Base-by-base conservation (phyloP, 2,329 filamentous ascomycete genomes). In the Scleromitrula shiraiana region DNA sequence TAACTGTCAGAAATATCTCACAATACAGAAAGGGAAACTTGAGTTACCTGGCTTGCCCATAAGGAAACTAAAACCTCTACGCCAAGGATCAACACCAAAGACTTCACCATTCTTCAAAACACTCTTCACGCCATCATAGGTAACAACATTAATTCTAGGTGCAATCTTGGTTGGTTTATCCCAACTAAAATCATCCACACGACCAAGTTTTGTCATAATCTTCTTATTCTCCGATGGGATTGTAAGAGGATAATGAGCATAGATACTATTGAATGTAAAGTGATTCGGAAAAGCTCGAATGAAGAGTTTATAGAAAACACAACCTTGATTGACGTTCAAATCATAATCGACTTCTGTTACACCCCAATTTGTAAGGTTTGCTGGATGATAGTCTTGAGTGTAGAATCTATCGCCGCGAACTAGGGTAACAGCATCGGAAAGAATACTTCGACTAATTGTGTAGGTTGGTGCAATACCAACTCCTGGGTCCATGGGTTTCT, bases 291-390 rank as follows among this genome's bases (percentile, higher is more conserved):
- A 87, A 1, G 85, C 84, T 7, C 83, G 77, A 27, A 85, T 70
- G 63, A 89, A 83, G 22, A 94, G 74, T 70, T 91, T 91, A 71
- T 89, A 88, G 67, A 90, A 88, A 17, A 88, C 78, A 55, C 85
- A 89, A 43, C 87, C 88, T 76, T 78, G 27, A 81, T 53, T 50
- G 6, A 55, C 52, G 4, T 41, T 35, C 7, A 51, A 67, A 56
- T 93, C 85, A 45, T 82, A 85, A 12, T 84, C 73, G 2, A 76
- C 83, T 61, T 88, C 83, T 45, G 80, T 78, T 68, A 78, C 89
- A 7, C 87, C 88, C 85, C 85, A 94, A 66, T 87, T 88, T 1
- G 88, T 93, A 15, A 93, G 67, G 55, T 81, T 78, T 3, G 78
- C 75, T 0, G 86, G 77, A 57, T 81, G 52, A 24, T 54, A 58